phyloP scores from a whole-genome alignment of 306 rosid species.

The Ammopiptanthus mongolicus region DNA sequence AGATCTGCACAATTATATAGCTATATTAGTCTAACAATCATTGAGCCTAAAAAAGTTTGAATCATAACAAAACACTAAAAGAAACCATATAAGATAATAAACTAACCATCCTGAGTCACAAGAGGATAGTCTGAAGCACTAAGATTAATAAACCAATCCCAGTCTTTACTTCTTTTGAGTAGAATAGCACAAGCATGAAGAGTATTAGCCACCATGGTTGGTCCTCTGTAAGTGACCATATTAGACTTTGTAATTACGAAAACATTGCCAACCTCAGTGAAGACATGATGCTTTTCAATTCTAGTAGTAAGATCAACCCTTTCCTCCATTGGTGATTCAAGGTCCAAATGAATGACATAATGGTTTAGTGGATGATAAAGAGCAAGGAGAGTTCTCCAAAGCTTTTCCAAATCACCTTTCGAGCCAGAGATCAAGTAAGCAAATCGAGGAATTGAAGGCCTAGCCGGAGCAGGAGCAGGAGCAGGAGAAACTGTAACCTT shows the following conservation, averaged over 20 bases:
- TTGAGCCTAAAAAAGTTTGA: conserved; percentile 2
- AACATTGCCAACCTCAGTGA: conserved; percentile 70
- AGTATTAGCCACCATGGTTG: conserved; percentile 92
- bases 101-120: conserved; percentile 93
- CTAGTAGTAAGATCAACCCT: conserved; percentile 73
- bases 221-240: conserved; percentile 94
- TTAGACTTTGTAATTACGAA: conserved; percentile 71
- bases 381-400: conserved; percentile 92
- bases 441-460: conserved; percentile 51
- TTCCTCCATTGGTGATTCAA: conserved; percentile 66
- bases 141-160: conserved; percentile 99
- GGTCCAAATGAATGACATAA: conserved; percentile 85
- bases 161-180: conserved; percentile 76
- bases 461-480: conserved; percentile 38
- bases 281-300: conserved; percentile 61
- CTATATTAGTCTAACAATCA: not conserved
- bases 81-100: not conserved
- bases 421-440: conserved; percentile 92
- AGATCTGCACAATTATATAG: conserved; percentile 53
- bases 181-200: conserved; percentile 97
- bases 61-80: not conserved
- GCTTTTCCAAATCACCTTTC: conserved; percentile 83
- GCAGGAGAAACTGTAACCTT: conserved; percentile 32
- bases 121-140: conserved; percentile 99
- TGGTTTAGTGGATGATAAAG: conserved; percentile 86